Evolutionary conservation across 1,284 basidiomycete genomes (phyloP).

Genomic region (Boletellus dicymbophilus): DNA sequence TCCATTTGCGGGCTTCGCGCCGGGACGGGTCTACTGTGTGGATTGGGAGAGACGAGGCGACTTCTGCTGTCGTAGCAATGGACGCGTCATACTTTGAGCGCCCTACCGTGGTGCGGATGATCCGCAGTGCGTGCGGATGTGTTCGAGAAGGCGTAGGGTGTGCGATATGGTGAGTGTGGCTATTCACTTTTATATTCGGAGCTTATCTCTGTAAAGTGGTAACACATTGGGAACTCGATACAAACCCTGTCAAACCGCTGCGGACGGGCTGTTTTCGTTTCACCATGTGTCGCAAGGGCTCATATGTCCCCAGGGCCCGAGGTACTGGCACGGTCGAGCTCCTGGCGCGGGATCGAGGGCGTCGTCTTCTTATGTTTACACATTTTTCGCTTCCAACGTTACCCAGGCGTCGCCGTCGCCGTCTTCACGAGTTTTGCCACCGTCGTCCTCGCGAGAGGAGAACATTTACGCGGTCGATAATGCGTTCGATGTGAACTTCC

Average conservation of each 20-base stretch:
- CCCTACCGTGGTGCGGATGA: conserved; percentile 46
- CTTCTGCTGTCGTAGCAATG: conserved; percentile 49
- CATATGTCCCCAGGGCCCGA: conserved; percentile 44
- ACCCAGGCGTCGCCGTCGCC: conserved; percentile 33
- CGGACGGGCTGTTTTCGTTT: conserved; percentile 45
- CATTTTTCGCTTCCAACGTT: conserved; percentile 48
- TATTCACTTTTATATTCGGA: conserved; percentile 1
- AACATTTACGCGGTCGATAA: conserved; percentile 21
- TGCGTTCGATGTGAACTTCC: conserved; percentile 22
- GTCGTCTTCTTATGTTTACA: conserved; percentile 41
- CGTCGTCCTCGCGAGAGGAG: conserved; percentile 18
- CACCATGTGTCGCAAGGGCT: conserved; percentile 29
- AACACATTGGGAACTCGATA: conserved; percentile 65
- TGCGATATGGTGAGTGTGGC: conserved; percentile 52
- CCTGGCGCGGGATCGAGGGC: conserved; percentile 16
- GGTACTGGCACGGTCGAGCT: conserved; percentile 42
- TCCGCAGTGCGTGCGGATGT: conserved; percentile 60
- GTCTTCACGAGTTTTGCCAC: conserved; percentile 12
- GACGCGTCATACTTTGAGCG: conserved; percentile 57
- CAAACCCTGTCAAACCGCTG: conserved; percentile 57
- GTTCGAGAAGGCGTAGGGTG: conserved; percentile 65
- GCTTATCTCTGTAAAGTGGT: conserved; percentile 42
- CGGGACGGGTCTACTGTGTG: conserved; percentile 52
- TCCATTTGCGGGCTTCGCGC: conserved; percentile 56
- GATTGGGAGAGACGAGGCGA: conserved; percentile 53